Percentiles rank a stretch among this genome's conserved stretches.
Conservation (phyloP, 2,329 filamentous ascomycete genomes). For the Penicillium sp. region DNA sequence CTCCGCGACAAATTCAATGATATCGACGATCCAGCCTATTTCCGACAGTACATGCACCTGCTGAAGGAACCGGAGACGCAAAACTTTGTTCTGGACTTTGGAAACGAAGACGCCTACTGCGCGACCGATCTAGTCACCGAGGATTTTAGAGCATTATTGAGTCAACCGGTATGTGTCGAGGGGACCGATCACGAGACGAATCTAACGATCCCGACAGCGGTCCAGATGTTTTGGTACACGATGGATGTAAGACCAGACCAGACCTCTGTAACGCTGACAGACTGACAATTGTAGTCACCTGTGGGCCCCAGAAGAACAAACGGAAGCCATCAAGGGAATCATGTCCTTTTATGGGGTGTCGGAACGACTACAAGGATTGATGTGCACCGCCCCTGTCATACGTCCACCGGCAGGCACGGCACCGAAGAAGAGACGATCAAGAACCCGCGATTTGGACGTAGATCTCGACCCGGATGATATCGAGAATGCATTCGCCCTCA, state of each 20-base stretch:
- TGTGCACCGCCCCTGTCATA: conserved; percentile 56
- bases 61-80: conserved; percentile 32
- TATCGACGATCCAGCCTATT: conserved; percentile 39
- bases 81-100: conserved; percentile 48
- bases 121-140: conserved; percentile 37
- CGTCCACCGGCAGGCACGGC: conserved; percentile 22
- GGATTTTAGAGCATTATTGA: conserved; percentile 36
- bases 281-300: conserved; percentile 57
- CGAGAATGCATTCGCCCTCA: conserved; percentile 31
- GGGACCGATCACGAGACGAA: not conserved
- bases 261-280: not conserved
- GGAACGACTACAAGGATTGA: conserved; percentile 62
- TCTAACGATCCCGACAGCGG: conserved; percentile 31
- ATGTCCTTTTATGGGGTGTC: conserved; percentile 68
- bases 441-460: conserved; percentile 4
- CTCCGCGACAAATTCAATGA: conserved; percentile 33
- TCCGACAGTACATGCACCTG: conserved; percentile 28
- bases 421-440: conserved; percentile 15
- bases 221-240: conserved; percentile 56
- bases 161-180: conserved; percentile 29
- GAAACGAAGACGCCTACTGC: conserved; percentile 43
- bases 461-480: conserved; percentile 28
- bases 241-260: conserved; percentile 62
- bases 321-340: conserved; percentile 55
- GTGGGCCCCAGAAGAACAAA: conserved; percentile 65